Conservation (phyloP, 495 filamentous ascomycete species). For the Lentithecium fluviatile region DNA sequence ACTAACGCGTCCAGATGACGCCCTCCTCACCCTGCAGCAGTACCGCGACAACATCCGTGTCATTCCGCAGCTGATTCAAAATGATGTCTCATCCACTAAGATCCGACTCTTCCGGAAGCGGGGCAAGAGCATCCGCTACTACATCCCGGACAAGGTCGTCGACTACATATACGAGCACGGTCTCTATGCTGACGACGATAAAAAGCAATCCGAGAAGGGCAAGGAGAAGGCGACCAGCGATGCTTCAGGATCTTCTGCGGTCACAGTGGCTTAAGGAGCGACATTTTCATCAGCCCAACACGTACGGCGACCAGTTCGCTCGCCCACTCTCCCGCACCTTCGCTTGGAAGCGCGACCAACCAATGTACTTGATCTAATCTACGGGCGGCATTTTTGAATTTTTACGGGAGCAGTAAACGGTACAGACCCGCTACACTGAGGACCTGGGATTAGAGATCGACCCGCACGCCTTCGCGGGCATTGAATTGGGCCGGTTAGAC, state of each 20-base stretch:
- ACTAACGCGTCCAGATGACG: conserved; percentile 40
- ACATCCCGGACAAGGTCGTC: conserved; percentile 34
- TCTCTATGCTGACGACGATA: conserved; percentile 68
- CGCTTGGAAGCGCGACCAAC: not conserved
- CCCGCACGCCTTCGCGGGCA: conserved; percentile 10
- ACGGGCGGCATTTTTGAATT: not conserved
- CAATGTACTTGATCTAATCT: not conserved
- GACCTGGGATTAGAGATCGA: not conserved
- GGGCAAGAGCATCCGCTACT: conserved; percentile 63
- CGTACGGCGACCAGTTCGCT: too few species aligned
- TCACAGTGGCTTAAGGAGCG: not conserved
- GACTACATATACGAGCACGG: conserved; percentile 74
- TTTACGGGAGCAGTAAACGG: too few species aligned
- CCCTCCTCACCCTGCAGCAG: conserved; percentile 68
- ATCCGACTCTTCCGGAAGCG: conserved; percentile 79
- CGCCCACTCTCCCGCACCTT: too few species aligned
- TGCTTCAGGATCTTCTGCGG: conserved; percentile 15
- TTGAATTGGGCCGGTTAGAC: not conserved
- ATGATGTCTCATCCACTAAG: conserved; percentile 87
- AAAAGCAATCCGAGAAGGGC: conserved; percentile 37
- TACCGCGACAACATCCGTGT: conserved; percentile 80
- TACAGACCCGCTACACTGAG: too few species aligned
- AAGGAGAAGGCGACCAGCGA: conserved; percentile 35
- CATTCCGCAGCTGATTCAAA: conserved; percentile 84
- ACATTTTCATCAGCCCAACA: not conserved